Conservation (phyloP, 306 rosid genomes). For the Albizia julibrissin region DNA sequence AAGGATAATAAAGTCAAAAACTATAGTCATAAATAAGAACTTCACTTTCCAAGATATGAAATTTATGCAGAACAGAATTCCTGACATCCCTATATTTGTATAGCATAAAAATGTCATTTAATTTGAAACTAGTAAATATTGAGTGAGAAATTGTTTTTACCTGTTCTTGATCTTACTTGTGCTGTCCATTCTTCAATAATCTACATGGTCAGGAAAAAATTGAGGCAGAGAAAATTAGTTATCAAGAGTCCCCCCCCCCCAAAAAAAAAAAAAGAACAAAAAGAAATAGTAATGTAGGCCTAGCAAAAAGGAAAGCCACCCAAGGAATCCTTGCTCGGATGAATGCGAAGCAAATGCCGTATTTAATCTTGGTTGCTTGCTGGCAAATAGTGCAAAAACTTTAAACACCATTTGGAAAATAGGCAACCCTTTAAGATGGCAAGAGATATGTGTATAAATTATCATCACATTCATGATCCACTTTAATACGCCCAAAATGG, state of each 20-base stretch:
- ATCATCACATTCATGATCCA: neutral
- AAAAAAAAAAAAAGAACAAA: no score
- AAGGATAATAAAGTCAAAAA: neutral
- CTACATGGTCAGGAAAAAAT: slow-evolving; percentile 49
- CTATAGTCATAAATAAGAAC: neutral
- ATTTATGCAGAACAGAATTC: slow-evolving; percentile 13
- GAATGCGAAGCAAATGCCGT: slow-evolving; percentile 30
- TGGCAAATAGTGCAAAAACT: slow-evolving; percentile 57
- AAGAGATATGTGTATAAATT: slow-evolving; percentile 25
- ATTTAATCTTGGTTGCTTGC: slow-evolving; percentile 61
- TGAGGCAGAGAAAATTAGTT: slow-evolving; percentile 12
- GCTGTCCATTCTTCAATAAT: slow-evolving; percentile 83
- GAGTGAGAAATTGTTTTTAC: slow-evolving; percentile 36
- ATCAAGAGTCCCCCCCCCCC: neutral
- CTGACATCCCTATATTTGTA: neutral
- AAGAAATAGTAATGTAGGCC: slow-evolving; percentile 23
- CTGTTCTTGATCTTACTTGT: slow-evolving; percentile 78
- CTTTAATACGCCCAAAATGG: slow-evolving; percentile 11
- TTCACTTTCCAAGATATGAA: slow-evolving; percentile 17
- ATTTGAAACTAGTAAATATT: neutral
- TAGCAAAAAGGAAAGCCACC: slow-evolving; percentile 38
- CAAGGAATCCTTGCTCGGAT: slow-evolving; percentile 30
- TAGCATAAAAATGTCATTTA: slow-evolving; percentile 1
- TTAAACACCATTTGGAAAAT: slow-evolving; percentile 57
- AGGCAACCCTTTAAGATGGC: slow-evolving; percentile 47